Base-by-base conservation (phyloP, 345 rosid species). In the Nasturtium officinale region DNA sequence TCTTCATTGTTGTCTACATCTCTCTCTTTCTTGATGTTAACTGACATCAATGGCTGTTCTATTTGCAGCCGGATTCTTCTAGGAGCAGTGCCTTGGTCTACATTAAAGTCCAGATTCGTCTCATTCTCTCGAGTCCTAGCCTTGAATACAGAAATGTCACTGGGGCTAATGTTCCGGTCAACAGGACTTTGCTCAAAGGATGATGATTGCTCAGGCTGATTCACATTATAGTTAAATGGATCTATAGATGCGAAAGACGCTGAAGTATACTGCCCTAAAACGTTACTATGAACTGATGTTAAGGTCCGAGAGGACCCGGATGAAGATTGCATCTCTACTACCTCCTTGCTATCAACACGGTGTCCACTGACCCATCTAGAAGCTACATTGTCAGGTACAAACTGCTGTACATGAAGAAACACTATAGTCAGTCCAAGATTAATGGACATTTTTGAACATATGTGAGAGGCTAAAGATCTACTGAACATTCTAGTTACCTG, bases 81-180 rank as follows among this genome's bases (percentile, higher is more conserved):
- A 38, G 83, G 81, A 67, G 94, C 96, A 73, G 85, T 84, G 33
- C 89, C 96, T 69, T 86, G 91, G 73, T n/a, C 1, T 29, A 32
- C 74, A 37, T 57, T 37, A 65, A 57, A 77, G 65, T 73, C 83
- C 0, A 74, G 53, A 69, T 30, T 45, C 7, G 77, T 66, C 58
- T 77, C 81, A 69, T 79, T 63, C 73, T 77, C 89, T 38, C 76
- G 78, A 59, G 82, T 15, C 79, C 87, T 84, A 64, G 78, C 80
- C 68, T 78, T 82, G 78, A 82, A 79, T 63, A 82, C 83, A 30
- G 85, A 78, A 61, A 79, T 80, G 69, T 67, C 70, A 67, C 52
- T 74, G 47, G 60, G 69, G 67, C 62, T 52, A 40, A 75, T 57
- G 33, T 50, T 42, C 12, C 17, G 15, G 66, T 80, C 77, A 63